Evolutionary conservation across 108 stramenopile species (phyloP), one percentile per base, ranked within the genome.

Genomic region (Aurantiochytrium sp.): DNA sequence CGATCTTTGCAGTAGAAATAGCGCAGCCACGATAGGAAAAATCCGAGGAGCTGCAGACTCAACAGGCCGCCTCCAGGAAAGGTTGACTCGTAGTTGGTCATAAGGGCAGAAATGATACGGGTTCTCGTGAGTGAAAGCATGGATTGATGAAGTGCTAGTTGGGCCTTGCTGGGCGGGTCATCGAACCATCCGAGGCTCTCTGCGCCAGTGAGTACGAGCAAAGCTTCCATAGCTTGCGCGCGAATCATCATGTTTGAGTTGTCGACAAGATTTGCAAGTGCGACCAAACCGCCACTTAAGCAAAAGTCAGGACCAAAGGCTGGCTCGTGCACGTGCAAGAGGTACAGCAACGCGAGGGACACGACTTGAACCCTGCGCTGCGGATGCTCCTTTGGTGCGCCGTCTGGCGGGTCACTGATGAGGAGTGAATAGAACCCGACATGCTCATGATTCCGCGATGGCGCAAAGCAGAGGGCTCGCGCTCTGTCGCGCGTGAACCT

Each of bases 1-100:
- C 51, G 45, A 53, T 83, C 76, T 53, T 83, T 55, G 76, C 76
- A 83, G 49, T 83, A 83, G 49, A 83, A 83, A 12, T 53, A 83
- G 45, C 76, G 45, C 6, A 83, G 51, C 76, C 76, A 83, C 4
- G 76, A 83, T 6, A 83, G 51, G 4, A 45, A 83, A 53, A 83
- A 83, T 6, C 49, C 76, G 12, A 83, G 45, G 23, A 83, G 45
- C 51, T 83, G 76, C 45, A 83, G 51, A 45, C 49, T 53, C 10
- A 83, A 23, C 45, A 83, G 6, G 3, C 49, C 45, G 3, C 49
- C 76, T 6, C 76, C 76, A 6, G 76, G 76, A 83, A 83, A 53
- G 19, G 76, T 83, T 0, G 19, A n/a, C 51, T 83, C 49, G 45
- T 47, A 47, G 76, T 53, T 47, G 12, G 25, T 18, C 76, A 83